A percentile compares a stretch with the other conserved stretches of the same genome.
Evolutionary conservation across 169 alveolate genomes (phyloP).

Genomic region (Eimeria falciformis): DNA sequence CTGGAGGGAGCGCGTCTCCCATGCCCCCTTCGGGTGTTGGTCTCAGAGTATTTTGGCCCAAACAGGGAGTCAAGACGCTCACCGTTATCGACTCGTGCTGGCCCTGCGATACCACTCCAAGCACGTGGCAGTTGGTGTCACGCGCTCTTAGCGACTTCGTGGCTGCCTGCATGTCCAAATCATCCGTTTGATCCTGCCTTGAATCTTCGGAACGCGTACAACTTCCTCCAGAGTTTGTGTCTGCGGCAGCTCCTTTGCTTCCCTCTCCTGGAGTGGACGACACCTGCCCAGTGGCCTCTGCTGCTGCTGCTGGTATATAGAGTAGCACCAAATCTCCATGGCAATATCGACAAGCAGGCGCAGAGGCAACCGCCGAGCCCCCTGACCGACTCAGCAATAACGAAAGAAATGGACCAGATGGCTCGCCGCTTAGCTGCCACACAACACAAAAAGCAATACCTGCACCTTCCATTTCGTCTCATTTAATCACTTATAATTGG

Average conservation of each 20-base stretch:
- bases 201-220: background rate
- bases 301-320: conserved; percentile 18
- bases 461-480: no score
- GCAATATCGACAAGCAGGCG: conserved; percentile 12
- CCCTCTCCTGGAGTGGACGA: background rate
- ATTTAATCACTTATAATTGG: background rate
- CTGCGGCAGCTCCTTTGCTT: conserved; percentile 1
- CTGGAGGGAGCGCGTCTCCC: background rate
- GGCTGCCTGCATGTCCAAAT: conserved; percentile 1
- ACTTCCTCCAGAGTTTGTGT: background rate
- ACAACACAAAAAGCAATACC: no score
- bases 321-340: conserved; percentile 71
- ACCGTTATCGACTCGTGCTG: conserved; percentile 66
- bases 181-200: background rate
- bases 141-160: background rate
- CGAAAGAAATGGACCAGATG: conserved; percentile 49
- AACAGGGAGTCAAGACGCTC: conserved; percentile 69
- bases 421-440: conserved; percentile 70
- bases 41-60: conserved; percentile 28
- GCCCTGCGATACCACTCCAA: conserved; percentile 70
- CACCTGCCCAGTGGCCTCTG: background rate
- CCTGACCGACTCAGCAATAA: conserved; percentile 39
- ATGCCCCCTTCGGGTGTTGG: background rate
- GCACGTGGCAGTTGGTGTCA: conserved; percentile 61
- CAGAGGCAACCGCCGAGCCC: conserved; percentile 32